Conservation (phyloP, 306 rosid genomes). For the Bauhinia variegata region DNA sequence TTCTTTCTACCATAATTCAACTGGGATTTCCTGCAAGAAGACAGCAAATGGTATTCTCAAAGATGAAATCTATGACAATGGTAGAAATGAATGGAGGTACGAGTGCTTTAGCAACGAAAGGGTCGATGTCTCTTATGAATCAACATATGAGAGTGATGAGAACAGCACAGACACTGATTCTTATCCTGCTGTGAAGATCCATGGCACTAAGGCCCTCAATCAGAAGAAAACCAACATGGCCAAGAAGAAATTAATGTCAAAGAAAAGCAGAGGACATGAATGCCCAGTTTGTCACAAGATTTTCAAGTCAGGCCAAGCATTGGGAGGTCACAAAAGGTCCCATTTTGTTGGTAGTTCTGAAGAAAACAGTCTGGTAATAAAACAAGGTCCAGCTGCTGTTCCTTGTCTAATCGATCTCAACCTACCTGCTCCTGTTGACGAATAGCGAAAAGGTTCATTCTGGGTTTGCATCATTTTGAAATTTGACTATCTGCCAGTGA, state of each 20-base stretch:
- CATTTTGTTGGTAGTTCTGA: constrained; percentile 79
- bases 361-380: constrained; percentile 54
- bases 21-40: constrained; percentile 37
- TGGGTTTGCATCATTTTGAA: constrained; percentile 44
- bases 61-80: constrained; percentile 35
- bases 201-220: constrained; percentile 35
- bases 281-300: constrained; percentile 82
- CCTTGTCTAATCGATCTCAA: constrained; percentile 82
- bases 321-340: constrained; percentile 97
- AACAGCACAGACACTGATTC: constrained; percentile 59
- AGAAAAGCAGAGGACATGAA: constrained; percentile 70
- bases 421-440: constrained; percentile 83
- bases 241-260: constrained; percentile 55
- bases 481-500: constrained; percentile 24
- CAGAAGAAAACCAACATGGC: constrained; percentile 39
- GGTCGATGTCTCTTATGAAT: constrained; percentile 44
- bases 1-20: constrained; percentile 40
- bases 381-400: constrained; percentile 45
- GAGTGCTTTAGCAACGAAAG: constrained; percentile 49
- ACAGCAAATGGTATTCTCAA: constrained; percentile 29
- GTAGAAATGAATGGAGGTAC: constrained; percentile 36
- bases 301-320: constrained; percentile 90
- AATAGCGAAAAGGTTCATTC: constrained; percentile 45
- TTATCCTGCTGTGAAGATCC: constrained; percentile 43
- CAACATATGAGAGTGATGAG: constrained; percentile 65